Percentiles rank a stretch among this genome's conserved stretches.
Evolutionary conservation across 31 red algal genomes (phyloP).

Genomic region (Bonnemaisonia californica): DNA sequence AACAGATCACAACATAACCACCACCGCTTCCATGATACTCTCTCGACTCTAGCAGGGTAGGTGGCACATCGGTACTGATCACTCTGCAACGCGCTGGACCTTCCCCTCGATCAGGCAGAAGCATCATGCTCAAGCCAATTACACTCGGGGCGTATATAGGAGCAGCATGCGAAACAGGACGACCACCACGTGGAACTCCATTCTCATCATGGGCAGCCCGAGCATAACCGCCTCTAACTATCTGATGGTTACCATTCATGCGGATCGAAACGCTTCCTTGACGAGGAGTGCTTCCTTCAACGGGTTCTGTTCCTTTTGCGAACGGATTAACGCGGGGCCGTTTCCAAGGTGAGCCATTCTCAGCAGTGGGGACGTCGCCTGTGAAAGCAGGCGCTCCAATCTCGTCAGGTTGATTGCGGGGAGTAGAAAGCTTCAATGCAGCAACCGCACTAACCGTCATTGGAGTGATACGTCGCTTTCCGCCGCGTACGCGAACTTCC

Average conservation of each 20-base stretch:
- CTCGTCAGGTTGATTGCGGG: background rate
- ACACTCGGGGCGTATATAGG: slow-evolving; percentile 67
- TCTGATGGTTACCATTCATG: background rate
- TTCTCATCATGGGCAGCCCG: background rate
- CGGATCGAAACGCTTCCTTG: background rate
- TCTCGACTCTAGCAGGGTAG: slow-evolving; percentile 58
- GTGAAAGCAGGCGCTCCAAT: background rate
- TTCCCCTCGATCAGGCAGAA: slow-evolving; percentile 54
- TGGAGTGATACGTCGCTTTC: slow-evolving; percentile 89
- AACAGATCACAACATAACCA: slow-evolving; percentile 66
- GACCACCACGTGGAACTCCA: slow-evolving; percentile 33
- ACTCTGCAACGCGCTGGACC: slow-evolving; percentile 60
- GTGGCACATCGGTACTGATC: slow-evolving; percentile 39
- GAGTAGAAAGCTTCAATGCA: background rate
- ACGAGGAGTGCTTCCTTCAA: background rate
- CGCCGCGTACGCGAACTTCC: slow-evolving; percentile 79
- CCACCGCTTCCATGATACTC: slow-evolving; percentile 58
- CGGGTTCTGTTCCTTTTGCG: background rate
- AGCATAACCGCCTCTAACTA: background rate
- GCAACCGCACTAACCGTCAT: slow-evolving; percentile 49
- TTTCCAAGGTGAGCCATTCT: slow-evolving; percentile 22
- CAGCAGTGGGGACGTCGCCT: background rate
- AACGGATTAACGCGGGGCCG: slow-evolving; percentile 8
- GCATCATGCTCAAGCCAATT: slow-evolving; percentile 78
- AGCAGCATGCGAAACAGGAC: slow-evolving; percentile 49